Evolutionary conservation across 345 rosid genomes (phyloP), one percentile per base, ranked within the genome.

Genomic region (Sapria himalayana): DNA sequence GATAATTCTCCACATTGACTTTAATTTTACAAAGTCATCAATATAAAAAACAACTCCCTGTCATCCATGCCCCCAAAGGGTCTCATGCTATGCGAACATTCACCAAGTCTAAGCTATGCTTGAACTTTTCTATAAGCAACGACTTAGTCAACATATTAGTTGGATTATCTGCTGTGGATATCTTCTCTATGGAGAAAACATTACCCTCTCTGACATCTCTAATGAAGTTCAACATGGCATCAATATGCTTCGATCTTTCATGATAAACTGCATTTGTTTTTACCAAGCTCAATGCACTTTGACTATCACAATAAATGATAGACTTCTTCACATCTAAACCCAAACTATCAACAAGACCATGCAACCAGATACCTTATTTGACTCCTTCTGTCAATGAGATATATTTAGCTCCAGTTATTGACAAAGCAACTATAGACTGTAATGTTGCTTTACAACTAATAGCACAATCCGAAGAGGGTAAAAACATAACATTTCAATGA

Each of bases 1-100:
- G 21, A 19, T 9, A 38, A 19, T 38, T 19, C 41, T 38, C 41
- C 41, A 38, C 24, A n/a, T 38, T 38, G 24, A 19, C 25, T 38
- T 38, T 2, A 38, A 19, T 38, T 38, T 2, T 4, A 8, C 24
- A 7, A 19, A 19, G 14, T 11, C 41, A 17, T 38, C 20, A 6
- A 7, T 19, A 34, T 8, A 16, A 38, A 38, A 19, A 17, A 19
- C n/a, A 5, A 2, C 24, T 19, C 24, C 20, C 1, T 19, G n/a
- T 12, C 25, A 38, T 8, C 14, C 12, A 9, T 38, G 22, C 41
- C 41, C 1, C 21, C 33, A 4, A 6, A 38, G n/a, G 41, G 22
- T 8, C 41, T 38, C 25, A 38, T 19, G n/a, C 12, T 1, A 17
- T 16, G 22, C 10, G 22, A 38, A 38, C 4, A 19, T n/a, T n/a